phyloP scores from a whole-genome alignment of 2,329 filamentous ascomycete species.

The Nakataea oryzae region DNA sequence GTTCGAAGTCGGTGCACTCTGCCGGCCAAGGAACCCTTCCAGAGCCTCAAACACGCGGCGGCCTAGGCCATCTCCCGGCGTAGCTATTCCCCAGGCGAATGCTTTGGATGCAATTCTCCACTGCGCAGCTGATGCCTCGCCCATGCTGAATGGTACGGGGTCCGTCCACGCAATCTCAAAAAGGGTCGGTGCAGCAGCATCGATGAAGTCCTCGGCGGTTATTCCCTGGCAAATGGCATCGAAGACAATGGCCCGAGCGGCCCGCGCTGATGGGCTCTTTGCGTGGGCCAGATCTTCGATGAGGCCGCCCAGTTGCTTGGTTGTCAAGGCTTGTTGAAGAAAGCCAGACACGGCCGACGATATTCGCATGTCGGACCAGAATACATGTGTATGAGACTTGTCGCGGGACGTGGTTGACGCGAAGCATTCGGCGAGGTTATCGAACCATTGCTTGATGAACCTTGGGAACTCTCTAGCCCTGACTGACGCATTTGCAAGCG shows the following conservation, averaged over 20 bases:
- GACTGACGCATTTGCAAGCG: constrained; percentile 32
- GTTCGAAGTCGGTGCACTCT: constrained; percentile 9
- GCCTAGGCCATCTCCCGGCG: constrained; percentile 7
- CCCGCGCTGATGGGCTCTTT: constrained; percentile 14
- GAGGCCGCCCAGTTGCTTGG: constrained; percentile 30
- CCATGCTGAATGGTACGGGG: not conserved
- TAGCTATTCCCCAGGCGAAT: constrained; percentile 10
- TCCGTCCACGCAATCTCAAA: constrained; percentile 20
- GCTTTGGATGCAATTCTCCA: constrained; percentile 17
- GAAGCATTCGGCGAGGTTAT: constrained; percentile 26
- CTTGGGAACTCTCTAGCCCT: constrained; percentile 30
- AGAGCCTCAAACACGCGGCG: constrained; percentile 7
- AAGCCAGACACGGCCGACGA: constrained; percentile 12
- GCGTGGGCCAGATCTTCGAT: constrained; percentile 30
- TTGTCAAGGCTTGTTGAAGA: constrained; percentile 32
- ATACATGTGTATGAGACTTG: not conserved
- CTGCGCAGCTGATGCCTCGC: constrained; percentile 4
- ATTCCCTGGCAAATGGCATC: constrained; percentile 31
- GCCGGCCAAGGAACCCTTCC: constrained; percentile 8
- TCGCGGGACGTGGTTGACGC: not conserved
- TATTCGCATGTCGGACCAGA: constrained; percentile 18
- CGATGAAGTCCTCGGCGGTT: constrained; percentile 27
- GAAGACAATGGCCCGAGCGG: constrained; percentile 29
- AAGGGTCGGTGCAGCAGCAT: constrained; percentile 27
- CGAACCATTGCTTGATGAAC: constrained; percentile 37